Percentiles rank a stretch among this genome's conserved stretches.
These are phyloP conservation scores for Kuraishia ogatae DNA, from an alignment of 805 yeast species.

Conservation along the genomic window DNA sequence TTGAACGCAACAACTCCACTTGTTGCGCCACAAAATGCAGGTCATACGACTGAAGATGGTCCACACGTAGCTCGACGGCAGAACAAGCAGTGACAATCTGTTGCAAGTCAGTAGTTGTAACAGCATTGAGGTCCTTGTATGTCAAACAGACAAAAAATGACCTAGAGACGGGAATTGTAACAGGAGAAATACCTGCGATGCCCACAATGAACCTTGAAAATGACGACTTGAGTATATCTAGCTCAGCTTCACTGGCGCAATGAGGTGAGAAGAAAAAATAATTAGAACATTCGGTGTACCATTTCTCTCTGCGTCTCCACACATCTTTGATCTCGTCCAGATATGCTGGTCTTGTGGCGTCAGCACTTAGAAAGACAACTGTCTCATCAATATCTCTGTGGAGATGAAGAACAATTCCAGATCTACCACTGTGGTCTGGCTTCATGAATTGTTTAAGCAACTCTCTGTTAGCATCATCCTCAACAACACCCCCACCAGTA, in stretches of 20 bases:
- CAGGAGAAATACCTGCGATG: conserved; percentile 46
- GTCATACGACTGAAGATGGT: conserved; percentile 45
- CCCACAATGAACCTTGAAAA: conserved; percentile 49
- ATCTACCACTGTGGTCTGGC: conserved; percentile 25
- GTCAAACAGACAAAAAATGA: conserved; percentile 72
- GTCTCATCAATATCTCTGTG: conserved; percentile 84
- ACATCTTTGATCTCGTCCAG: conserved; percentile 72
- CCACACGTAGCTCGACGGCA: conserved; percentile 82
- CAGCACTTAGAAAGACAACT: conserved; percentile 62
- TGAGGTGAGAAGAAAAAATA: conserved; percentile 70
- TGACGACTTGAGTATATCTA: conserved; percentile 45
- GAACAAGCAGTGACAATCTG: conserved; percentile 58
- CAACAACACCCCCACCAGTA: conserved; percentile 96
- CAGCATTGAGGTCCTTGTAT: conserved; percentile 44
- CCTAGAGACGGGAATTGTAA: conserved; percentile 33
- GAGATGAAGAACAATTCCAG: conserved; percentile 81
- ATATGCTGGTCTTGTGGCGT: conserved; percentile 84
- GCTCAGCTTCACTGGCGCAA: conserved; percentile 47
- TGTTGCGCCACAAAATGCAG: conserved; percentile 62
- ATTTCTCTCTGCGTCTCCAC: conserved; percentile 72
- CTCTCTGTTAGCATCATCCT: conserved; percentile 57
- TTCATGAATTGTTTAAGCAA: conserved; percentile 45
- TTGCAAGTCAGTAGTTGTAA: conserved; percentile 35
- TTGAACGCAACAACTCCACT: conserved; percentile 57
- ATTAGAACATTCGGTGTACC: conserved; percentile 78